Evolutionary conservation across 805 yeast genomes (phyloP).

Genomic region (Nakazawaea molendinolei): DNA sequence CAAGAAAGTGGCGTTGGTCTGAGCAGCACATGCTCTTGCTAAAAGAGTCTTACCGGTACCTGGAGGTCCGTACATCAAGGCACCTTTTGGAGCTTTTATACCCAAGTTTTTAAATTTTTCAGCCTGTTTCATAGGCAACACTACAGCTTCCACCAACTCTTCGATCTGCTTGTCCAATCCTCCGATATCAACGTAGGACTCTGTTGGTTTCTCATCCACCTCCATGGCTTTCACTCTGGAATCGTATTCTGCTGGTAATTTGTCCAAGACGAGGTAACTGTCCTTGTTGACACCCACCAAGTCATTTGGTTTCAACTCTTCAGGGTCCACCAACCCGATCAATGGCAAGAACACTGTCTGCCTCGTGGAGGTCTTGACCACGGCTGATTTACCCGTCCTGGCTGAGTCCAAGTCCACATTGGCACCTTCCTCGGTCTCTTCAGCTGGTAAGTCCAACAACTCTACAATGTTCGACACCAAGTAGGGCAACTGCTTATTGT

Average conservation of each 20-base stretch:
- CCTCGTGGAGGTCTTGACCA: slow-evolving; percentile 93
- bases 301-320: slow-evolving; percentile 92
- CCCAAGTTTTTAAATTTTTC: slow-evolving; percentile 93
- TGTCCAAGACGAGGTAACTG: slow-evolving; percentile 86
- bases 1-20: slow-evolving; percentile 93
- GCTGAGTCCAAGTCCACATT: slow-evolving; percentile 89
- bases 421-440: slow-evolving; percentile 85
- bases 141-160: slow-evolving; percentile 97
- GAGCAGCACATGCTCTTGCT: slow-evolving; percentile 99
- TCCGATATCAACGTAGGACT: slow-evolving; percentile 95
- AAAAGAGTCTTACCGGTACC: slow-evolving; percentile 97
- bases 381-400: slow-evolving; percentile 94
- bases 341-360: slow-evolving; percentile 95
- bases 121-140: slow-evolving; percentile 96
- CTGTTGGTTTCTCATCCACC: slow-evolving; percentile 98
- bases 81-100: slow-evolving; percentile 97
- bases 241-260: slow-evolving; percentile 95
- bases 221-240: slow-evolving; percentile 98
- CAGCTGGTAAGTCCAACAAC: slow-evolving; percentile 79
- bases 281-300: slow-evolving; percentile 97
- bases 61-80: slow-evolving; percentile 98
- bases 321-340: slow-evolving; percentile 92
- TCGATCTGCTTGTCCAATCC: slow-evolving; percentile 98
- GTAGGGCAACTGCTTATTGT: slow-evolving; percentile 92
- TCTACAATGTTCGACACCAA: slow-evolving; percentile 96